These are phyloP conservation scores for Serendipita sp. DNA, from an alignment of 768 basidiomycete genomes.

Conservation along the genomic window DNA sequence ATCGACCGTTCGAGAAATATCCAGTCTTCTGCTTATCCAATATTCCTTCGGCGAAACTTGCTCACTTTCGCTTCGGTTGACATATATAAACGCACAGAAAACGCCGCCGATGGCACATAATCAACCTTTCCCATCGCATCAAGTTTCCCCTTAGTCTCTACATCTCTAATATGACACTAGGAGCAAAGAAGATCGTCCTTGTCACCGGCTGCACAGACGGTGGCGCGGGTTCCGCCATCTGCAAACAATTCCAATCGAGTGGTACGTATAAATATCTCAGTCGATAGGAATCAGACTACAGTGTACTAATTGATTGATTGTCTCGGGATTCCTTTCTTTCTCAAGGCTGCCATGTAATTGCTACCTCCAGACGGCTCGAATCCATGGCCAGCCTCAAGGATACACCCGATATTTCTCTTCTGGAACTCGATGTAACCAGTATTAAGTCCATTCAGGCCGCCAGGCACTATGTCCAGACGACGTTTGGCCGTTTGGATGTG, in stretches of 20 bases:
- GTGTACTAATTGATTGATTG: no score
- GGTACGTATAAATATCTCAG: not conserved
- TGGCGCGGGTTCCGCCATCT: not conserved
- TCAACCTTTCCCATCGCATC: no score
- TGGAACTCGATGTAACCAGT: conserved; percentile 18
- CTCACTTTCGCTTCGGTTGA: no score
- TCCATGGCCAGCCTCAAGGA: conserved; percentile 14
- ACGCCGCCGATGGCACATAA: no score
- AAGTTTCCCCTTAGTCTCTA: no score
- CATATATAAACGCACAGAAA: no score
- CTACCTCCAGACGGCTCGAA: conserved; percentile 15
- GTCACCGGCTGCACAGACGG: not conserved
- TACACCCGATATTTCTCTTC: conserved; percentile 14
- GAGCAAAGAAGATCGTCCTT: not conserved
- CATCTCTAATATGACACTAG: not conserved
- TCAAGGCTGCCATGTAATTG: conserved; percentile 19
- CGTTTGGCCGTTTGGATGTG: conserved; percentile 18
- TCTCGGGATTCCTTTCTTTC: not conserved
- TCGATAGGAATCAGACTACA: not conserved
- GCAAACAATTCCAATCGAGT: not conserved
- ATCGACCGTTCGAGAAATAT: no score
- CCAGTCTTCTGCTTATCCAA: no score
- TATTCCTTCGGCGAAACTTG: no score
- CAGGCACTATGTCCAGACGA: conserved; percentile 9
- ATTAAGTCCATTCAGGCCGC: conserved; percentile 10